phyloP scores from a whole-genome alignment of 2,329 filamentous ascomycete genomes.

The Pseudogymnoascus sp. region DNA sequence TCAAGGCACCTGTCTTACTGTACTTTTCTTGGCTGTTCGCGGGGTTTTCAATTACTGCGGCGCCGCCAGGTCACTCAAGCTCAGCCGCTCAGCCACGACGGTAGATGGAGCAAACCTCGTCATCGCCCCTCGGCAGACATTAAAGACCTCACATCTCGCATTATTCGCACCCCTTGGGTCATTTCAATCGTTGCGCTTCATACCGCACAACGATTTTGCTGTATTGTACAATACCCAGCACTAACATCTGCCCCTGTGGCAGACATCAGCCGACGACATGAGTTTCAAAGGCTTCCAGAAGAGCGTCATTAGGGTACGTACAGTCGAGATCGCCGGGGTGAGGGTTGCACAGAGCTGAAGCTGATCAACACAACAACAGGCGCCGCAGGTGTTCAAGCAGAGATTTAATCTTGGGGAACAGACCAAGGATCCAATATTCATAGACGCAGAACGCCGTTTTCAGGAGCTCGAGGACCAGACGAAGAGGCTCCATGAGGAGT shows the following conservation, averaged over 20 bases:
- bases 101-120: conserved; percentile 23
- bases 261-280: conserved; percentile 45
- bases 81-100: conserved; percentile 6
- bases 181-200: conserved; percentile 1
- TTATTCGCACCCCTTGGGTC: not conserved
- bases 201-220: not conserved
- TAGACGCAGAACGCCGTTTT: conserved; percentile 89
- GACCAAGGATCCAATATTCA: conserved; percentile 90
- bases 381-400: conserved; percentile 84
- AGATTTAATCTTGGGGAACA: conserved; percentile 94
- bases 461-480: conserved; percentile 91
- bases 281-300: conserved; percentile 97
- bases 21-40: not conserved
- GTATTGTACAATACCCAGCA: conserved; percentile 2
- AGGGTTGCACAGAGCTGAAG: conserved; percentile 11
- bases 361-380: conserved; percentile 36
- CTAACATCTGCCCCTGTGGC: not conserved
- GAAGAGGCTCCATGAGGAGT: conserved; percentile 94
- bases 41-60: not conserved
- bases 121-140: conserved; percentile 15
- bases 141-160: not conserved
- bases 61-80: conserved; percentile 1
- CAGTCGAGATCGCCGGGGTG: not conserved
- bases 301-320: conserved; percentile 70
- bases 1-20: not conserved